Percentiles rank a stretch among this genome's conserved stretches.
phyloP scores from a whole-genome alignment of 2,329 filamentous ascomycete species.

The Chalara sp. region DNA sequence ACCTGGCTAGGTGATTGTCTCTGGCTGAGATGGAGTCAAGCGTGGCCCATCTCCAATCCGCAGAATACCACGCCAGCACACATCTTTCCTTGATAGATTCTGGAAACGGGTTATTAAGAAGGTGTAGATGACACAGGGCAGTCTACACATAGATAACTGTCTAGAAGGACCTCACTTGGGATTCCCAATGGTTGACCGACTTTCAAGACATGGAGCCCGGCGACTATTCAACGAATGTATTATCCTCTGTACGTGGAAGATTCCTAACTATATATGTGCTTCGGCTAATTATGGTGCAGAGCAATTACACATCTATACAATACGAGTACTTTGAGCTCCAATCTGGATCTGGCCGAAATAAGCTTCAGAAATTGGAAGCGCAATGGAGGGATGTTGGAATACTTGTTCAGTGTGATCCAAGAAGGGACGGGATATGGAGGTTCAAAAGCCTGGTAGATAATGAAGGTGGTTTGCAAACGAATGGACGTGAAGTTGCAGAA shows the following conservation, averaged over 20 bases:
- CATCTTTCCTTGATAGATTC: not conserved
- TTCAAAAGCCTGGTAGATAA: conserved; percentile 15
- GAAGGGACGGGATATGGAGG: conserved; percentile 24
- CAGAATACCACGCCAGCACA: conserved; percentile 10
- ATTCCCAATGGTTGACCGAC: not conserved
- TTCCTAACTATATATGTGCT: not conserved
- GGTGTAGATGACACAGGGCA: not conserved
- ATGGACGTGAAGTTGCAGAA: conserved; percentile 5
- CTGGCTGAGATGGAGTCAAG: conserved; percentile 26
- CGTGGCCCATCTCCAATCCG: conserved; percentile 17
- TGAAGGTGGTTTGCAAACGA: conserved; percentile 1
- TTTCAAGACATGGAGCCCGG: conserved; percentile 27
- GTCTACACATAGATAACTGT: not conserved
- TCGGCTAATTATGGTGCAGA: conserved; percentile 12
- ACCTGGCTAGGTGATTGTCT: no score
- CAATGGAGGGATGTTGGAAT: conserved; percentile 22
- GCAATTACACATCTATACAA: conserved; percentile 25
- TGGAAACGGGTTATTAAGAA: not conserved
- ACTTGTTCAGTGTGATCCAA: conserved; percentile 22
- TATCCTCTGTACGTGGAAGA: conserved; percentile 23
- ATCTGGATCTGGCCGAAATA: conserved; percentile 13
- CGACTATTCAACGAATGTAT: conserved; percentile 28
- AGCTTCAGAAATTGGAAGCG: conserved; percentile 22
- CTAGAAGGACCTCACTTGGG: not conserved
- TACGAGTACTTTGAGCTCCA: conserved; percentile 26